Evolutionary conservation across 1,139 yeast species (phyloP), one percentile per base, ranked within the genome.

Genomic region (Suhomyces wounanorum): DNA sequence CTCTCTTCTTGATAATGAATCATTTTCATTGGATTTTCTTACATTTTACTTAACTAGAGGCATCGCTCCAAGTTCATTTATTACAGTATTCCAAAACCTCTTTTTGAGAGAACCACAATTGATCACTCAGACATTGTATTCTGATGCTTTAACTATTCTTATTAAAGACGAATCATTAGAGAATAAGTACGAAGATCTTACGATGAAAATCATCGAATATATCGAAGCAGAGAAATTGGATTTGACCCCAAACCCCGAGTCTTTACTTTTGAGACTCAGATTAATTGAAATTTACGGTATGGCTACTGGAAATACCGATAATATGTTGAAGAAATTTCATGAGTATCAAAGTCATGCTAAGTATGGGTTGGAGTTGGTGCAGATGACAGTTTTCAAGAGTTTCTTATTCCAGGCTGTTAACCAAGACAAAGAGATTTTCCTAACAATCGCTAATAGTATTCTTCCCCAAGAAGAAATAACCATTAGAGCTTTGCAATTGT

Each of bases 401-500:
- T 64, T 59, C 42, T 55, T 61, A 17, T 74, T 72, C 59, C 78
- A 77, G 49, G 71, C 82, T 1, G 74, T 81, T 23, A 58, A 61
- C 13, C 65, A 67, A 3, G 61, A 72, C 2, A 70, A 75, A 16
- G 55, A 60, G 3, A 62, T 68, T 3, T 61, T 69, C 48, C 55
- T 77, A 14, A 64, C 69, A 21, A 69, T 80, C 25, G 84, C 85
- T 0, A 78, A 81, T 51, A 74, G 80, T 0, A 66, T 83, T 43
- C 30, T 49, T 13, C 56, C 56, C 6, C 59, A 75, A 14, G 70
- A 69, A 17, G 68, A 74, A 9, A 64, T 77, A 13, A 73, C 81
- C 1, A 67, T 76, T 1, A 65, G 69, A 10, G 61, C 75, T 3
- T 57, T 81, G 3, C 81, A 82, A 50, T 64, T 73, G 0, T 61